Conservation (phyloP, 2,329 filamentous ascomycete species). For the Amauroascus verrucosus region DNA sequence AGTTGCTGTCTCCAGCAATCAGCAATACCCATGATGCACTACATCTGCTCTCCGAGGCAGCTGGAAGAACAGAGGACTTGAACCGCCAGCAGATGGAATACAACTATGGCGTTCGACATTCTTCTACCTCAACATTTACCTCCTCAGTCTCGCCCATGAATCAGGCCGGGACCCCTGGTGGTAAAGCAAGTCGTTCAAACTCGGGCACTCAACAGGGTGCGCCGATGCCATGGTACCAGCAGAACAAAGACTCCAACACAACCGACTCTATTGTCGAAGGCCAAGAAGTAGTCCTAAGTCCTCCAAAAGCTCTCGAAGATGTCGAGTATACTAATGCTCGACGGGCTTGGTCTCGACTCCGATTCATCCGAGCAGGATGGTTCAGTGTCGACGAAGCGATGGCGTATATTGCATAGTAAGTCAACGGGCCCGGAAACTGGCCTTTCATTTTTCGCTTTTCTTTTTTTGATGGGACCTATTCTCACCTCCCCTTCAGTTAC, state of each 20-base stretch:
- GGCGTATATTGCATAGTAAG: constrained; percentile 83
- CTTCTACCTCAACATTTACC: constrained; percentile 31
- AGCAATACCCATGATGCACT: constrained; percentile 89
- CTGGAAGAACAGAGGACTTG: constrained; percentile 42
- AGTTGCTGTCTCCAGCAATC: constrained; percentile 56
- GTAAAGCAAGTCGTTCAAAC: constrained; percentile 28
- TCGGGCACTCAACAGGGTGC: constrained; percentile 28
- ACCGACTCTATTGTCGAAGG: constrained; percentile 10
- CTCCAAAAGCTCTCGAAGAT: constrained; percentile 24
- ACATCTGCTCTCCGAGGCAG: constrained; percentile 82
- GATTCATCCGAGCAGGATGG: constrained; percentile 95
- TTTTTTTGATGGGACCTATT: neutral
- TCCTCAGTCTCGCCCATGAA: constrained; percentile 30
- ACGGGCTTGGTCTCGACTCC: constrained; percentile 79
- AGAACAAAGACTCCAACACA: constrained; percentile 10
- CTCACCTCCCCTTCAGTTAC: constrained; percentile 48
- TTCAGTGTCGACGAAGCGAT: constrained; percentile 90
- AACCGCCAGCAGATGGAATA: constrained; percentile 42
- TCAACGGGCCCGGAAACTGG: constrained; percentile 10
- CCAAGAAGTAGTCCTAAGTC: constrained; percentile 11
- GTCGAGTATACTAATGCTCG: constrained; percentile 52
- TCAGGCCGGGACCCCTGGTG: constrained; percentile 26
- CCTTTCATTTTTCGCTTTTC: no score
- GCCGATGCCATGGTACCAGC: constrained; percentile 41
- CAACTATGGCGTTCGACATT: constrained; percentile 30